Percentiles rank a stretch among this genome's conserved stretches.
phyloP scores from a whole-genome alignment of 1,139 yeast genomes.

The Nadsonia starkeyi-henricii region DNA sequence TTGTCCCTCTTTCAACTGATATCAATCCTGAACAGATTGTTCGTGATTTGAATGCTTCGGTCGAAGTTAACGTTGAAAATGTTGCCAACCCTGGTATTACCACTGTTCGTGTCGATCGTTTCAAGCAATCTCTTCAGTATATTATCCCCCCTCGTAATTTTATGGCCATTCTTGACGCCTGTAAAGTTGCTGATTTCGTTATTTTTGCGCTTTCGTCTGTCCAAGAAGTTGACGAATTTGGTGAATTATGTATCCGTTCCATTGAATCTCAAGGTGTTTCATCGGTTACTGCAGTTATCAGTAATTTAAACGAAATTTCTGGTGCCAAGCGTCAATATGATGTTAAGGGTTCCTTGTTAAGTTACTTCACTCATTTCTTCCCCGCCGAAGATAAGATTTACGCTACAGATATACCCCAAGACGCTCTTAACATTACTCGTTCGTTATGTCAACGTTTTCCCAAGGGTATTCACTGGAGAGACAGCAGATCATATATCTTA shows the following conservation, averaged over 20 bases:
- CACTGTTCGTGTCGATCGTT: conserved; percentile 37
- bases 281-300: conserved; percentile 63
- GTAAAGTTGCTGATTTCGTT: conserved; percentile 79
- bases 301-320: conserved; percentile 49
- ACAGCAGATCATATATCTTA: conserved; percentile 70
- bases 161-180: conserved; percentile 65
- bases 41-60: conserved; percentile 22
- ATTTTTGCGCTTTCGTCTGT: conserved; percentile 75
- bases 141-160: conserved; percentile 66
- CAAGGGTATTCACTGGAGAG: conserved; percentile 81
- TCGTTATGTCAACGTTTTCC: conserved; percentile 77
- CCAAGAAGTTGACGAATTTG: conserved; percentile 69
- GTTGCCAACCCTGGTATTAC: conserved; percentile 24
- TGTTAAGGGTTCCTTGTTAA: conserved; percentile 63
- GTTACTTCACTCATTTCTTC: conserved; percentile 81
- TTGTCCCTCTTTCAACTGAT: conserved; percentile 68
- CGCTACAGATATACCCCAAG: conserved; percentile 54
- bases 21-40: conserved; percentile 47
- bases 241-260: conserved; percentile 81
- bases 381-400: conserved; percentile 71
- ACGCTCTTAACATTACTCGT: conserved; percentile 58
- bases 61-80: conserved; percentile 13
- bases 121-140: conserved; percentile 61
- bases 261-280: conserved; percentile 89
- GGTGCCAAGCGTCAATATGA: conserved; percentile 71